Base-by-base conservation (phyloP, 257 asterid species). In the Misopates orontium region DNA sequence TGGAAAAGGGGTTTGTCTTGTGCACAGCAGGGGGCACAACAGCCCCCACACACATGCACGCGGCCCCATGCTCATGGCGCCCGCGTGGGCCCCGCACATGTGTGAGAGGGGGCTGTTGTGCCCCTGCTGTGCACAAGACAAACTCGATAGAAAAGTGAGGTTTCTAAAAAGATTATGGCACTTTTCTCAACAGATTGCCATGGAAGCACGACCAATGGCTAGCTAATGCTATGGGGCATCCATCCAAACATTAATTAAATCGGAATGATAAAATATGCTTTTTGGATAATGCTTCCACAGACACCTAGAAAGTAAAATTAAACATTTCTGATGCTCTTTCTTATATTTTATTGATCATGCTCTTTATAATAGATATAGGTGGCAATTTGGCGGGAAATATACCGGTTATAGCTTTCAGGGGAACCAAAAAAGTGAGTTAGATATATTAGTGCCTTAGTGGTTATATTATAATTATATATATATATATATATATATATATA, bases 141-240 rank as follows among this genome's bases (percentile, higher is more conserved):
- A 28, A 7, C 16, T 60, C 24, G 79, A 60, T 45, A 73, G 36
- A 71, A 61, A n/a, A 45, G 39, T 49, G 84, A 88, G 77, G 88
- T n/a, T n/a, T n/a, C 92, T 64, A 96, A 90, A 75, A 96, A 94
- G 79, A 94, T 94, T 97, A 88, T 80, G 85, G 85, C 79, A 56
- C 90, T 94, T 44, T 94, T 94, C 77, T 86, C 91, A 25, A 90
- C 88, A 14, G 82, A 94, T 95, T 83, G 99, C 99, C 67, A 90
- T 90, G 97, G 99, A 94, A 77, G 99, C 99, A 53, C 88, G 99
- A 97, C 96, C 99, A 41, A 77, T 94, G 96, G n/a, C 80, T 94
- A 47, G 99, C 96, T 12, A 88, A 90, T 58, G 90, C 99, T 17
- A 65, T 88, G 82, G 99, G 99, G 60, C 99, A 94, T 75, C 95